Evolutionary conservation across 164 flowering plant genomes (phyloP).

Genomic region (Akebia trifoliata): DNA sequence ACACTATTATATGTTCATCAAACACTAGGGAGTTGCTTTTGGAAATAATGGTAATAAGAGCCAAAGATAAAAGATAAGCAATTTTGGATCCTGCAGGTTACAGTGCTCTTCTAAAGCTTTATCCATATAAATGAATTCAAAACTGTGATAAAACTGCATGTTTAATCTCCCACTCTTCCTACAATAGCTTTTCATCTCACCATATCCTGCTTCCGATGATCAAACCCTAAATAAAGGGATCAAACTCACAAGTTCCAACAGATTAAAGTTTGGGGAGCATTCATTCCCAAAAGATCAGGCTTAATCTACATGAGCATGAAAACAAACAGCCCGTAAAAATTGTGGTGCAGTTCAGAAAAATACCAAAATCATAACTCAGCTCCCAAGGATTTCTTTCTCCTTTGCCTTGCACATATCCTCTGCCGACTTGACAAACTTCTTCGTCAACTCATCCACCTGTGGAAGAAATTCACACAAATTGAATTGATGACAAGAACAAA

Average conservation of each 20-base stretch:
- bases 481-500: too few species aligned
- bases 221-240: background rate
- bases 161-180: background rate
- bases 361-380: background rate
- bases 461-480: constrained; percentile 31
- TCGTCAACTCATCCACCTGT: constrained; percentile 83
- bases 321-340: too few species aligned
- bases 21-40: too few species aligned
- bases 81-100: too few species aligned
- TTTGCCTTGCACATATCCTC: constrained; percentile 90
- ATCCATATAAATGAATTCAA: background rate
- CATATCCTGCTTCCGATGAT: background rate
- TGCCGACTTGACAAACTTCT: constrained; percentile 71
- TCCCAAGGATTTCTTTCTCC: constrained; percentile 69
- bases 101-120: too few species aligned
- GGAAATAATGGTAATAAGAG: too few species aligned
- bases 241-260: background rate
- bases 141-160: background rate
- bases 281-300: background rate
- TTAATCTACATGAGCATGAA: background rate
- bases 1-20: too few species aligned
- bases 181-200: background rate
- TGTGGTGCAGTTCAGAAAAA: too few species aligned
- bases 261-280: background rate
- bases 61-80: too few species aligned